Evolutionary conservation across 768 basidiomycete species (phyloP).

Genomic region (Auricularia auricula-judae): DNA sequence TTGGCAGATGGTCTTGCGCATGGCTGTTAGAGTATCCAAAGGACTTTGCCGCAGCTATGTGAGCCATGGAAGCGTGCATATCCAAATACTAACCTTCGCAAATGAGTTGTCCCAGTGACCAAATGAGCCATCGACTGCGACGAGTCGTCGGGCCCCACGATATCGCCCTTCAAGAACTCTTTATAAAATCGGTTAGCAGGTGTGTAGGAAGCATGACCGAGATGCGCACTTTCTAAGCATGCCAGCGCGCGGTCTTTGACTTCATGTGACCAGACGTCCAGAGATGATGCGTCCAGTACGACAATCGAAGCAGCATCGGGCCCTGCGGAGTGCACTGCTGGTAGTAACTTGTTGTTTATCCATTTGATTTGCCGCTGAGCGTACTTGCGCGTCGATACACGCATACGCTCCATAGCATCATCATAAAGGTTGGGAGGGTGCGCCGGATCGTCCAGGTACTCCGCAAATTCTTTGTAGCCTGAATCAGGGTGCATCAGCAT

Average conservation of each 20-base stretch:
- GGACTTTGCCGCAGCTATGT: slow-evolving; percentile 33
- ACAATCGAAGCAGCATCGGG: slow-evolving; percentile 15
- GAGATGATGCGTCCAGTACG: slow-evolving; percentile 24
- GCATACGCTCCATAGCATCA: slow-evolving; percentile 66
- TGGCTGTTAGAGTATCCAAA: slow-evolving; percentile 37
- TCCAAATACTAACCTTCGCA: slow-evolving; percentile 7
- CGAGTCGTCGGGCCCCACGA: slow-evolving; percentile 41
- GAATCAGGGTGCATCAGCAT: neutral
- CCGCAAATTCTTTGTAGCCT: slow-evolving; percentile 91
- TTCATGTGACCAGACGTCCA: slow-evolving; percentile 60
- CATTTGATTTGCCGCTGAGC: slow-evolving; percentile 86
- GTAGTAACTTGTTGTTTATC: slow-evolving; percentile 84
- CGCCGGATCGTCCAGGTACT: slow-evolving; percentile 41
- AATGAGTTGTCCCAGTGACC: slow-evolving; percentile 39
- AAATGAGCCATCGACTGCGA: slow-evolving; percentile 39
- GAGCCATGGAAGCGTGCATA: too few species aligned
- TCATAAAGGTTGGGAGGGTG: slow-evolving; percentile 32
- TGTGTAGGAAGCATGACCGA: slow-evolving; percentile 4
- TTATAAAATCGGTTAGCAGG: neutral
- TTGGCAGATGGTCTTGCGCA: slow-evolving; percentile 47
- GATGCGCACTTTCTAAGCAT: neutral
- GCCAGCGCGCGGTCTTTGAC: slow-evolving; percentile 13
- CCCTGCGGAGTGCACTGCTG: slow-evolving; percentile 47
- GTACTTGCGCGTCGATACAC: slow-evolving; percentile 79
- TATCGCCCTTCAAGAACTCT: slow-evolving; percentile 45